phyloP scores from a whole-genome alignment of 192 early-diverging fungal species.

The Podila epigama region DNA sequence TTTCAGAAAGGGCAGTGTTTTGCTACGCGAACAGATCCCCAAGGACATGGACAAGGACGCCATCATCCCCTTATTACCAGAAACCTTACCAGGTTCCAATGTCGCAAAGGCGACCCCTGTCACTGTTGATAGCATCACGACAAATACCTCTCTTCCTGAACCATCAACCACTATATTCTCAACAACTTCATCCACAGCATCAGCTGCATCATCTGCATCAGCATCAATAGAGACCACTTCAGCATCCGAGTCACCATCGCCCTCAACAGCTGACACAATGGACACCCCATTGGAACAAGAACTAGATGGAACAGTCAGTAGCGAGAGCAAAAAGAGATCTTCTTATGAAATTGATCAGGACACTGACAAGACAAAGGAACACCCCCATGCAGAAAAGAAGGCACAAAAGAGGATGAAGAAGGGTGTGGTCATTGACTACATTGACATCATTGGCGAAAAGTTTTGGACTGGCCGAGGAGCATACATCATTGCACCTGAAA shows the following conservation, averaged over 20 bases:
- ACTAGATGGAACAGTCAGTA: background rate
- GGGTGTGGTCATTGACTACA: constrained; percentile 61
- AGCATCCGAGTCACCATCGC: constrained; percentile 3
- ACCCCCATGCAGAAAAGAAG: constrained; percentile 12
- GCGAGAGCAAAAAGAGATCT: background rate
- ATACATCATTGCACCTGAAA: constrained; percentile 40
- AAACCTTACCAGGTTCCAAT: constrained; percentile 32
- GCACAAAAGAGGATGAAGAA: constrained; percentile 60
- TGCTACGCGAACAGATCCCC: constrained; percentile 67
- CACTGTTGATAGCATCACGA: too few species aligned
- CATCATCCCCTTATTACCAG: constrained; percentile 36
- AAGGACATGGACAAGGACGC: constrained; percentile 32
- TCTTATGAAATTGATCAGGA: constrained; percentile 5
- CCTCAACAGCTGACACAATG: background rate
- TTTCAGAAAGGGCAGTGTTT: constrained; percentile 88
- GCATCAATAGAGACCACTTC: background rate
- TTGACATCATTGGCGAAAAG: constrained; percentile 76
- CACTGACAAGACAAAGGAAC: constrained; percentile 18
- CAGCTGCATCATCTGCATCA: constrained; percentile 6
- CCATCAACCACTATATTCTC: background rate
- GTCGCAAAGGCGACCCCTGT: constrained; percentile 12
- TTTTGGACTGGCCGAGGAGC: constrained; percentile 72
- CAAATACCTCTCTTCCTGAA: too few species aligned
- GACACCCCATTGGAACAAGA: background rate
- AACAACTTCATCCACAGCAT: background rate